These are phyloP conservation scores for Paecilomyces fulvus DNA, from an alignment of 2,329 filamentous ascomycete genomes.

Conservation along the genomic window DNA sequence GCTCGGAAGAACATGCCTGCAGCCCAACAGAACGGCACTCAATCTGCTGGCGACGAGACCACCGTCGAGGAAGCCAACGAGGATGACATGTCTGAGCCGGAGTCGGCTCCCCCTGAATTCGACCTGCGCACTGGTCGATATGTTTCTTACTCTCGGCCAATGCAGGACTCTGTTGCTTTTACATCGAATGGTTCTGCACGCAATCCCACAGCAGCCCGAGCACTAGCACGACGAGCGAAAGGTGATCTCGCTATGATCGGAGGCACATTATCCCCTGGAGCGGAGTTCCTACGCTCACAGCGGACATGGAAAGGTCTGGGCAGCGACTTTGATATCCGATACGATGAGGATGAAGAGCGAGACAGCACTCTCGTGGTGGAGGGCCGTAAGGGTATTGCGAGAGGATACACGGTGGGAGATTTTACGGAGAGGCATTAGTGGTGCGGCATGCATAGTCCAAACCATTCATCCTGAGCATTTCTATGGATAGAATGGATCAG, in stretches of 20 bases:
- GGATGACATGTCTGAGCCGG: constrained; percentile 63
- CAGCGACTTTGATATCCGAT: constrained; percentile 64
- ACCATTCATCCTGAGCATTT: background rate
- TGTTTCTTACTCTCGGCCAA: constrained; percentile 58
- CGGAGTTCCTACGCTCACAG: constrained; percentile 73
- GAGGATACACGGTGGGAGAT: constrained; percentile 74
- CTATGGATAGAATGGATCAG: background rate
- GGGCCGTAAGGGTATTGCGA: constrained; percentile 77
- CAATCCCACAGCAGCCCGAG: constrained; percentile 26
- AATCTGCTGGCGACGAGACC: constrained; percentile 17
- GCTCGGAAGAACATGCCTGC: constrained; percentile 15
- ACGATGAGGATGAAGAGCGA: constrained; percentile 47
- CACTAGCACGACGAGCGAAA: constrained; percentile 56
- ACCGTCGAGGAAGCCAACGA: constrained; percentile 40
- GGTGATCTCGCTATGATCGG: constrained; percentile 74
- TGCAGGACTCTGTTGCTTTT: constrained; percentile 29
- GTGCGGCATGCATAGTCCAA: background rate
- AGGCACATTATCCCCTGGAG: constrained; percentile 80
- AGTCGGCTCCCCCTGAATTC: constrained; percentile 71
- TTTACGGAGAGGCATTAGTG: constrained; percentile 29
- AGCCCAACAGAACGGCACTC: constrained; percentile 16
- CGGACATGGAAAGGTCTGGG: constrained; percentile 89
- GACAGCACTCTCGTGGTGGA: constrained; percentile 66
- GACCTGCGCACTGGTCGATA: constrained; percentile 84
- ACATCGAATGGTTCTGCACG: constrained; percentile 15